Evolutionary conservation across 2,329 filamentous ascomycete species (phyloP).

Genomic region (Berkeleyomyces basicola): DNA sequence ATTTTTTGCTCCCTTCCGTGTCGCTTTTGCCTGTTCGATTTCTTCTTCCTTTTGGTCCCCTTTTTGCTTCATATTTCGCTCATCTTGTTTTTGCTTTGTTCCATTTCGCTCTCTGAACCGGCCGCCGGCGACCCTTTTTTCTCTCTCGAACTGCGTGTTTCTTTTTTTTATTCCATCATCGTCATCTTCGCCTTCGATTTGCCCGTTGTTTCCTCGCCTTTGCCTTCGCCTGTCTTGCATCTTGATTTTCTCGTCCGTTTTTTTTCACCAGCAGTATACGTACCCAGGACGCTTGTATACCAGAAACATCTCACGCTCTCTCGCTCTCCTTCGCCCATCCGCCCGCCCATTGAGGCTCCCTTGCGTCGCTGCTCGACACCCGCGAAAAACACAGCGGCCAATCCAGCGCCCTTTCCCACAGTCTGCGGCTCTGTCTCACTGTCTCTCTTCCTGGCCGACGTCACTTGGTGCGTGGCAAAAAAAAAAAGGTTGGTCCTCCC

Average conservation of each 20-base stretch:
- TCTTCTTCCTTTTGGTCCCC: slow-evolving; percentile 17
- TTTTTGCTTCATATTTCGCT: slow-evolving; percentile 19
- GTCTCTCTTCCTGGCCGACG: background rate
- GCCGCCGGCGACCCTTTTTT: slow-evolving; percentile 11
- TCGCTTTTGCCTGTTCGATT: slow-evolving; percentile 19
- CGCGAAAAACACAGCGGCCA: background rate
- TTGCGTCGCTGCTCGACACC: slow-evolving; percentile 1
- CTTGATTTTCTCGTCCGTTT: background rate
- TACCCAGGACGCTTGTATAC: background rate
- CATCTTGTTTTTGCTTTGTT: slow-evolving; percentile 18
- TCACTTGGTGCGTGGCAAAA: background rate
- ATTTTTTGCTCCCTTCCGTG: background rate
- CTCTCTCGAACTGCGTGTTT: background rate
- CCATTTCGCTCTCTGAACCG: background rate
- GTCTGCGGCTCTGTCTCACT: background rate
- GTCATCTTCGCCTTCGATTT: background rate
- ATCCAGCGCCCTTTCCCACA: background rate
- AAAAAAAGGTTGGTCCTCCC: background rate
- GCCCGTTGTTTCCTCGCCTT: slow-evolving; percentile 2
- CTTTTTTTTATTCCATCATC: background rate
- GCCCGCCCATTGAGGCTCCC: background rate
- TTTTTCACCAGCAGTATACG: slow-evolving; percentile 4
- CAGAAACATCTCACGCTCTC: no score
- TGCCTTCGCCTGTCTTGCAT: background rate
- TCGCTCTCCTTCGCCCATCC: no score